Base-by-base conservation (phyloP, 2,329 filamentous ascomycete species). In the Aspergillus awamori region DNA sequence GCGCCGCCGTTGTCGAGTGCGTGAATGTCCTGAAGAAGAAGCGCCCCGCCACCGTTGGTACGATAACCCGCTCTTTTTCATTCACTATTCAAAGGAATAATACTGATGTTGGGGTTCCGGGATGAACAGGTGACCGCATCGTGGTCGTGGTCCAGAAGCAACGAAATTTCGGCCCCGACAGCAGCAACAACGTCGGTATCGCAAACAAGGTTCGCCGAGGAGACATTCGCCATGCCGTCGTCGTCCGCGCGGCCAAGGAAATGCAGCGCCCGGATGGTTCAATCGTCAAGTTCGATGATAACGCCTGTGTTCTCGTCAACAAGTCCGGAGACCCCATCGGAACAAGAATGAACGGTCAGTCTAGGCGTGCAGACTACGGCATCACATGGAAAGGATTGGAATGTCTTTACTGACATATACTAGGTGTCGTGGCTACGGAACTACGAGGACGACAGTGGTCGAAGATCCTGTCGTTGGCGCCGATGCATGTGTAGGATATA, bases 71-170 rank as follows among this genome's bases (percentile, higher is more conserved):
- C 8, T 8, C 8, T 15, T 10, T 15, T 17, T n/a, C 30, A n/a
- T 22, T 41, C n/a, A 28, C 11, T 48, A 5, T 30, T 6, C 6
- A 30, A 30, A 5, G 28, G n/a, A 13, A 8, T 20, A 7, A 8
- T n/a, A 49, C 57, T 61, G 36, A 66, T 38, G 6, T 10, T 10
- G 54, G 65, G 22, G 62, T 48, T 57, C 57, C 5, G 5, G 15
- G 30, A 48, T 20, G 8, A 22, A 52, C 22, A 97, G 93, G 95
- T 79, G 96, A 99, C 80, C 90, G 94, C 67, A 96, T 99, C 70
- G 93, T 99, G 67, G 92, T 96, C 65, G 95, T 99, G 65, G 94
- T 99, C 51, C 94, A 99, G 81, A 97, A 98, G 77, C 93, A 98
- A 79, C 89, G 93, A 69, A 87, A 85, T 71, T 89, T 91, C 73